A percentile compares a stretch with the other conserved stretches of the same genome.
Conservation (phyloP, 2,329 filamentous ascomycete genomes). For the Diaporthe australafricana region DNA sequence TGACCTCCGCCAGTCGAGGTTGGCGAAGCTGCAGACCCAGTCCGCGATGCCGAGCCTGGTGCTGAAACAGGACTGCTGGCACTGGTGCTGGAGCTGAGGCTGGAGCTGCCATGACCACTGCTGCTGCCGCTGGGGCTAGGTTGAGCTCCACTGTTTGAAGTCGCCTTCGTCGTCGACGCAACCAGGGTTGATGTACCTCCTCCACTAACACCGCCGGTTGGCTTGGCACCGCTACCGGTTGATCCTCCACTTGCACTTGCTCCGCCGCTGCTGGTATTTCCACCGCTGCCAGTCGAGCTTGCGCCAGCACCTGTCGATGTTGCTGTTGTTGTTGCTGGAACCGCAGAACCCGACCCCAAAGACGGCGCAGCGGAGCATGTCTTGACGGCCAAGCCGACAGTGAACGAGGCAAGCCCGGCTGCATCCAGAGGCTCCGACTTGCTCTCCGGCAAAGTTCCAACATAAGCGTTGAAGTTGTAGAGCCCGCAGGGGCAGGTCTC, state of each 20-base stretch:
- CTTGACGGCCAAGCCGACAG: slow-evolving; percentile 44
- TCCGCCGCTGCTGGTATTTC: no score
- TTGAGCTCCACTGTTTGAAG: not conserved
- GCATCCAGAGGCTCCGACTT: slow-evolving; percentile 49
- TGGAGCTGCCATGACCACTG: not conserved
- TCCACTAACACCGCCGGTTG: not conserved
- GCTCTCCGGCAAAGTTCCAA: slow-evolving; percentile 60
- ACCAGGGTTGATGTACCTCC: not conserved
- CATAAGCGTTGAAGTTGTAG: slow-evolving; percentile 69
- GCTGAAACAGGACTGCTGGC: not conserved
- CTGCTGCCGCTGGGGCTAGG: not conserved
- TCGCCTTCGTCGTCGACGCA: not conserved
- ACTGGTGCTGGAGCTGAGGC: slow-evolving; percentile 36
- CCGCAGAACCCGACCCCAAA: slow-evolving; percentile 33
- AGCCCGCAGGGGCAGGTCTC: slow-evolving; percentile 62
- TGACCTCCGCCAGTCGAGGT: slow-evolving; percentile 2
- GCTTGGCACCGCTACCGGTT: not conserved
- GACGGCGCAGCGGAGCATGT: slow-evolving; percentile 42
- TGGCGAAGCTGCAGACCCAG: slow-evolving; percentile 27
- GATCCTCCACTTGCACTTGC: no score
- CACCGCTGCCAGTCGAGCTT: not conserved
- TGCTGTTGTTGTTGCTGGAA: slow-evolving; percentile 43
- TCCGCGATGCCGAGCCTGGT: not conserved
- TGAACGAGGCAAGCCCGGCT: slow-evolving; percentile 47
- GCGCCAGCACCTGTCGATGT: slow-evolving; percentile 17